These are phyloP conservation scores for Pyrenochaeta sp. DNA, from an alignment of 2,329 filamentous ascomycete genomes.

Conservation along the genomic window DNA sequence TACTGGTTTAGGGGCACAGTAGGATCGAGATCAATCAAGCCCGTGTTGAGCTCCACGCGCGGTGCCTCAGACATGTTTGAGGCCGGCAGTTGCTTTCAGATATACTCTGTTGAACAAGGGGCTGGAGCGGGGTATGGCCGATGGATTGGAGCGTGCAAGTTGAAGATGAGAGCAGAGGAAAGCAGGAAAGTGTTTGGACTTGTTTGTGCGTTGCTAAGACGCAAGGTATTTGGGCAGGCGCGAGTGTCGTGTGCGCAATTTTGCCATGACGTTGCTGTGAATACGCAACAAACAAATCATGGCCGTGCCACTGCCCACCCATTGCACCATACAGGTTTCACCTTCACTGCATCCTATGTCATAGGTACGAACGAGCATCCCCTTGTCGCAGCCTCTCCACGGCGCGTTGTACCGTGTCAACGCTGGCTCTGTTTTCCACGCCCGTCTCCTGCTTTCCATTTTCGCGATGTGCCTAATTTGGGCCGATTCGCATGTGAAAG, in stretches of 20 bases:
- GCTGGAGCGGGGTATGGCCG: not conserved
- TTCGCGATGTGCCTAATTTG: constrained; percentile 2
- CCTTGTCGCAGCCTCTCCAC: not conserved
- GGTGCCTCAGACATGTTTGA: constrained; percentile 42
- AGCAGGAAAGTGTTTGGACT: constrained; percentile 1
- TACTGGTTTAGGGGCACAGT: constrained; percentile 31
- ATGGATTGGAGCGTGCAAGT: not conserved
- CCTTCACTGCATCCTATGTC: constrained; percentile 18
- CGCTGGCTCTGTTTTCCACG: not conserved
- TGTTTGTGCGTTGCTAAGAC: constrained; percentile 12
- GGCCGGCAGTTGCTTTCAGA: constrained; percentile 1
- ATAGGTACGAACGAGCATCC: constrained; percentile 12
- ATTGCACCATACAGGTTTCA: constrained; percentile 20
- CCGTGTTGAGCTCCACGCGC: constrained; percentile 39
- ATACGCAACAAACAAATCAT: constrained; percentile 7
- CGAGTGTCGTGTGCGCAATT: constrained; percentile 28
- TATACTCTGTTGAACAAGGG: not conserved
- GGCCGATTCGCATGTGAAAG: constrained; percentile 26
- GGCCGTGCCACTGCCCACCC: constrained; percentile 12
- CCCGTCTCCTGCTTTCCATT: constrained; percentile 1
- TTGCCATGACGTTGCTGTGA: constrained; percentile 10
- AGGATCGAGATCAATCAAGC: constrained; percentile 38
- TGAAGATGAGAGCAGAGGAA: not conserved
- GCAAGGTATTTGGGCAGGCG: constrained; percentile 8
- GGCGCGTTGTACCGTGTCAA: constrained; percentile 5